phyloP scores from a whole-genome alignment of 257 asterid species.

The Orobanche coerulescens region DNA sequence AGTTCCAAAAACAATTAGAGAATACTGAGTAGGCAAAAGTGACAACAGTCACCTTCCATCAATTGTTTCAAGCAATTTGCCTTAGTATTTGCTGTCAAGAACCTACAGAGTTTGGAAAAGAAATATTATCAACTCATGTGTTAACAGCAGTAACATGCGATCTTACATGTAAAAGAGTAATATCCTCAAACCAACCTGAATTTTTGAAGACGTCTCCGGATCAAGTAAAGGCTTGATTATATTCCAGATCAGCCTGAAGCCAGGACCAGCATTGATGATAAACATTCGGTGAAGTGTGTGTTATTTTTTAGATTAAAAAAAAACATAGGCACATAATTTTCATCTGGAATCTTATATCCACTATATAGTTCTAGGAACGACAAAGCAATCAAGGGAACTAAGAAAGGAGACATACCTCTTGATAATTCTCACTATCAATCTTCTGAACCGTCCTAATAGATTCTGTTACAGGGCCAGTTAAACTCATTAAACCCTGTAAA shows the following conservation, averaged over 20 bases:
- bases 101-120: slow-evolving; percentile 25
- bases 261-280: slow-evolving; percentile 50
- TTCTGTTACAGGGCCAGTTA: slow-evolving; percentile 41
- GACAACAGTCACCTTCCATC: slow-evolving; percentile 39
- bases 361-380: no score
- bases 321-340: background rate
- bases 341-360: background rate
- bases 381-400: background rate
- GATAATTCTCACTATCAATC: slow-evolving; percentile 42
- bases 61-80: slow-evolving; percentile 40
- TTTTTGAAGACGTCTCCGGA: slow-evolving; percentile 43
- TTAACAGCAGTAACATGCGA: background rate
- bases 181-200: slow-evolving; percentile 23
- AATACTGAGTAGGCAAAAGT: background rate
- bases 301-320: background rate
- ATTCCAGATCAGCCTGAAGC: slow-evolving; percentile 46
- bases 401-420: slow-evolving; percentile 29
- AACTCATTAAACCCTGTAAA: slow-evolving; percentile 39
- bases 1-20: slow-evolving; percentile 3
- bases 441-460: slow-evolving; percentile 39
- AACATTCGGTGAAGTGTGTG: slow-evolving; percentile 48
- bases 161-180: background rate
- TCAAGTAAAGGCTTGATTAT: slow-evolving; percentile 42
- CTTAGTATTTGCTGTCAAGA: slow-evolving; percentile 36
- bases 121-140: slow-evolving; percentile 9